Conservation (phyloP, 352 stramenopile genomes). For the Phytophthora tentaculata region DNA sequence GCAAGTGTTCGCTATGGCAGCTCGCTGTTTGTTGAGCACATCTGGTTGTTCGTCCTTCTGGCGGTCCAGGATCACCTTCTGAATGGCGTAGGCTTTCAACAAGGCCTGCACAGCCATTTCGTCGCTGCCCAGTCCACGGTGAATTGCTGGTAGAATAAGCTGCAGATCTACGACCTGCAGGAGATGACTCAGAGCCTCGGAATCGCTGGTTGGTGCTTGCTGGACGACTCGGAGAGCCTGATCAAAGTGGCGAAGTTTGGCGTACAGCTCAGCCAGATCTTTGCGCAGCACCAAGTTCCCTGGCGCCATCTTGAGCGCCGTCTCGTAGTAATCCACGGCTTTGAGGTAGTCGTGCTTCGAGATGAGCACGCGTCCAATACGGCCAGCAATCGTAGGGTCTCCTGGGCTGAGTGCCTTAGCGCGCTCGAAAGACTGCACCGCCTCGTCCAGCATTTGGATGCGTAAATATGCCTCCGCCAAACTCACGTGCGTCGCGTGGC, state of each 20-base stretch:
- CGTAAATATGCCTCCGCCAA: conserved; percentile 93
- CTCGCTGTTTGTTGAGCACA: conserved; percentile 74
- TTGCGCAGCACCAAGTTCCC: conserved; percentile 84
- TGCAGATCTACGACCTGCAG: conserved; percentile 77
- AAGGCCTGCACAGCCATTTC: conserved; percentile 83
- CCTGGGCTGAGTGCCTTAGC: conserved; percentile 63
- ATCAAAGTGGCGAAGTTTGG: conserved; percentile 88
- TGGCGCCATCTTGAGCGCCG: conserved; percentile 80
- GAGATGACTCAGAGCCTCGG: conserved; percentile 72
- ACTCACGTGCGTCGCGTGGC: conserved; percentile 74
- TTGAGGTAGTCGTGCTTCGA: conserved; percentile 94
- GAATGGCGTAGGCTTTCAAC: conserved; percentile 80
- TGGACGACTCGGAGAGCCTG: conserved; percentile 84
- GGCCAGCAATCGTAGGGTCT: conserved; percentile 79
- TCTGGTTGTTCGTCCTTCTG: conserved; percentile 86
- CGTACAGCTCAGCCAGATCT: conserved; percentile 91
- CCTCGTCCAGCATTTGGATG: conserved; percentile 92
- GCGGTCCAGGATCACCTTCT: conserved; percentile 86
- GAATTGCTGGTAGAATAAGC: conserved; percentile 80
- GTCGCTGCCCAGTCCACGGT: conserved; percentile 70
- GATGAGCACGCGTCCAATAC: conserved; percentile 92
- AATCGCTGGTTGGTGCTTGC: conserved; percentile 67
- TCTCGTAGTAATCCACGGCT: conserved; percentile 94
- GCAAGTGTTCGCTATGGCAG: conserved; percentile 83
- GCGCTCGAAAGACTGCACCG: conserved; percentile 77